Percentiles rank a stretch among this genome's conserved stretches.
These are phyloP conservation scores for Phaeosphaeriaceae sp. DNA, from an alignment of 2,329 filamentous ascomycete species.

Conservation along the genomic window DNA sequence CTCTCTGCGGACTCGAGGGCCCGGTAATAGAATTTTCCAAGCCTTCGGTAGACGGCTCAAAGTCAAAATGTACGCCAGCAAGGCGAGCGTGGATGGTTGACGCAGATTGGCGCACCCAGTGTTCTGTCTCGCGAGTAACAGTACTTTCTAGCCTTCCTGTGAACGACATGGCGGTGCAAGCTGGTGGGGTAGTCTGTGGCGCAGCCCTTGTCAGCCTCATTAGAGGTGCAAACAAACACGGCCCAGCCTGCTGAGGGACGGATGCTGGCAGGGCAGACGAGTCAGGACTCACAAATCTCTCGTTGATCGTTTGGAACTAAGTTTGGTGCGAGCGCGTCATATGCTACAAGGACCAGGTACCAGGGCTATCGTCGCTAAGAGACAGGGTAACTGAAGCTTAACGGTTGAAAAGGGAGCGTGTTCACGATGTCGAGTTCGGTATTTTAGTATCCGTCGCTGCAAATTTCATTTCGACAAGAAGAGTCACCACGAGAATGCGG, in stretches of 20 bases:
- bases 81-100: slow-evolving; percentile 31
- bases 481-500: neutral
- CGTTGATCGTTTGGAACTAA: no score
- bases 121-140: slow-evolving; percentile 27
- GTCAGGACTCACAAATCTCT: slow-evolving; percentile 24
- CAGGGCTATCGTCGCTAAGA: no score
- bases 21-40: slow-evolving; percentile 12
- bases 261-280: slow-evolving; percentile 7
- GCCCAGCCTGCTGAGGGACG: slow-evolving; percentile 12
- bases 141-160: slow-evolving; percentile 28
- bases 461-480: no score
- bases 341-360: no score
- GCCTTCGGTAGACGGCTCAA: slow-evolving; percentile 9
- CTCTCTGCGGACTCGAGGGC: slow-evolving; percentile 11
- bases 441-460: no score
- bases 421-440: no score
- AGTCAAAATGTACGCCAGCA: slow-evolving; percentile 22
- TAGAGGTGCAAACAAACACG: neutral
- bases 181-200: slow-evolving; percentile 25
- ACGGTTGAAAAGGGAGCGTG: no score
- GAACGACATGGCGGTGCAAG: slow-evolving; percentile 20
- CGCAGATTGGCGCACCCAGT: slow-evolving; percentile 33
- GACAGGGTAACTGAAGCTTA: no score
- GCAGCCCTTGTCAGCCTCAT: slow-evolving; percentile 22
- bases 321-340: no score